Conservation (phyloP, 371 early-diverging fungal genomes). For the Haplosporangium sp. region DNA sequence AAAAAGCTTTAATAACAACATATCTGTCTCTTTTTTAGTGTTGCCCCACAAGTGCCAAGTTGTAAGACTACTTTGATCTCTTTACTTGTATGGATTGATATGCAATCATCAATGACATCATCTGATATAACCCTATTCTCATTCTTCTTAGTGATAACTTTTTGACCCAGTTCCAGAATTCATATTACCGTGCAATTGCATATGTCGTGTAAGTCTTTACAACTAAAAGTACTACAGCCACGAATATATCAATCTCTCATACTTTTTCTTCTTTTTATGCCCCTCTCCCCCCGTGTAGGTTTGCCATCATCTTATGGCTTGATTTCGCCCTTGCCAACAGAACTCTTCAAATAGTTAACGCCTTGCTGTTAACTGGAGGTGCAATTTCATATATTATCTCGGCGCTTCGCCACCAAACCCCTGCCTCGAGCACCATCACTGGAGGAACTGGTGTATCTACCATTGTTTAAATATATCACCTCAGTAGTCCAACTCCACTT, state of each 20-base stretch:
- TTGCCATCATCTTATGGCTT: conserved; percentile 41
- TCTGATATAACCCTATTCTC: background rate
- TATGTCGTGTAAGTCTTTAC: conserved; percentile 35
- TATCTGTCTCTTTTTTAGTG: conserved; percentile 25
- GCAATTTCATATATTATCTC: conserved; percentile 30
- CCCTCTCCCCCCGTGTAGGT: conserved; percentile 3
- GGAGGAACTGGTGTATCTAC: conserved; percentile 49
- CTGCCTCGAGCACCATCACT: conserved; percentile 43
- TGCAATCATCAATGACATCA: background rate
- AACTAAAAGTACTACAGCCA: background rate
- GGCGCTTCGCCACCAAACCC: conserved; percentile 36
- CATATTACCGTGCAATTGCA: conserved; percentile 28
- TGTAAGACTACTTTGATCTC: conserved; percentile 24
- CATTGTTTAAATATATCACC: conserved; percentile 23
- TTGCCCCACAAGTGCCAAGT: conserved; percentile 49
- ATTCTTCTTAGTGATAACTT: conserved; percentile 28
- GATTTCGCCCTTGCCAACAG: conserved; percentile 7
- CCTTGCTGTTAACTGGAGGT: conserved; percentile 20
- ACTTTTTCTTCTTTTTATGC: background rate
- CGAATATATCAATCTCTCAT: background rate
- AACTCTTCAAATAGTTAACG: conserved; percentile 13
- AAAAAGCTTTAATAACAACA: background rate
- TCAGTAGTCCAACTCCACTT: too few species aligned
- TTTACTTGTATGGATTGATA: background rate
- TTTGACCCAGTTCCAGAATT: conserved; percentile 44